Conservation (phyloP, 176 grass and related monocot species). For the Zea luxurians region DNA sequence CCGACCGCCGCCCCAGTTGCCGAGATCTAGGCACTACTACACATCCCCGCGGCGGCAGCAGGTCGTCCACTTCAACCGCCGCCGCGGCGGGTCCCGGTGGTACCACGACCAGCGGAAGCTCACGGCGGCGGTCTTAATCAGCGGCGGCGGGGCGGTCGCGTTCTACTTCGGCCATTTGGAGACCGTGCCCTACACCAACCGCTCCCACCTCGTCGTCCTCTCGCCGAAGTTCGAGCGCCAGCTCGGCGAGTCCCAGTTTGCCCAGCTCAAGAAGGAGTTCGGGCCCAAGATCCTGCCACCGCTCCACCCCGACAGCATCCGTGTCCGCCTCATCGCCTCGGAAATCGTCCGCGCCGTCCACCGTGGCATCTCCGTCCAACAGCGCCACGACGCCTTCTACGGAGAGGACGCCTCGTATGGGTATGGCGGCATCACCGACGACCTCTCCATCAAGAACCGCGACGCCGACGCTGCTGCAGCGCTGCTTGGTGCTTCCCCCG, state of each 20-base stretch:
- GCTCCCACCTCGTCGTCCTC: slow-evolving; percentile 69
- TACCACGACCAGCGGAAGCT: slow-evolving; percentile 77
- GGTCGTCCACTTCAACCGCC: slow-evolving; percentile 66
- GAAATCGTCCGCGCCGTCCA: slow-evolving; percentile 76
- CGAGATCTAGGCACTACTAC: slow-evolving; percentile 42
- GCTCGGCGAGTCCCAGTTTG: slow-evolving; percentile 79
- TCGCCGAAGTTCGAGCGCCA: slow-evolving; percentile 65
- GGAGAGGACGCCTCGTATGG: slow-evolving; percentile 51
- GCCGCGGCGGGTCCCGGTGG: slow-evolving; percentile 53
- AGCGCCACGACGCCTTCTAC: slow-evolving; percentile 17
- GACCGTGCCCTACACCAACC: slow-evolving; percentile 86
- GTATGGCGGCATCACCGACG: slow-evolving; percentile 45
- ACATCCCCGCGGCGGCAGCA: slow-evolving; percentile 45
- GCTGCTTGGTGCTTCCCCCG: slow-evolving; percentile 29
- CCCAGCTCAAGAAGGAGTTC: slow-evolving; percentile 58
- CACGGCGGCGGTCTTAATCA: slow-evolving; percentile 37
- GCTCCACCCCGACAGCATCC: slow-evolving; percentile 89
- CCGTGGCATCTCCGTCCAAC: slow-evolving; percentile 50
- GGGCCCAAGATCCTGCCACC: slow-evolving; percentile 77
- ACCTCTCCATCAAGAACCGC: slow-evolving; percentile 29
- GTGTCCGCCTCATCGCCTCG: slow-evolving; percentile 74
- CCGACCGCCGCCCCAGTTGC: not conserved
- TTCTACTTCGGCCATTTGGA: slow-evolving; percentile 91
- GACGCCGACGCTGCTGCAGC: slow-evolving; percentile 24
- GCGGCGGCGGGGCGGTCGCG: slow-evolving; percentile 34